These are phyloP conservation scores for Leccinum variicolor DNA, from an alignment of 768 basidiomycete genomes.

Conservation along the genomic window DNA sequence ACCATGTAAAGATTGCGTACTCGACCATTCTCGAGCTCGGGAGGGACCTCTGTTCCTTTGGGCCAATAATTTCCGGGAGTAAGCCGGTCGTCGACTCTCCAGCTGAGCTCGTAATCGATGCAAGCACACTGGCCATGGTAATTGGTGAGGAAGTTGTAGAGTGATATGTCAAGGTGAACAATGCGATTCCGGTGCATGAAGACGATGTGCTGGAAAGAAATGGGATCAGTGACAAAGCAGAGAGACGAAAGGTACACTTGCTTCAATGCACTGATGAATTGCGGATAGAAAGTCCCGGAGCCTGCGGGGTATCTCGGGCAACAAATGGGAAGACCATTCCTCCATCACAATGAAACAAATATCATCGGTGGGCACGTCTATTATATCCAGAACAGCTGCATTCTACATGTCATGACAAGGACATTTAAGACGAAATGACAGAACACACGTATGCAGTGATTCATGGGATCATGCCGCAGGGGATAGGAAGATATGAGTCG, in stretches of 20 bases:
- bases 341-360: constrained; percentile 76
- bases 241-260: constrained; percentile 19
- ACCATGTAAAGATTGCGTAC: constrained; percentile 61
- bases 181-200: constrained; percentile 69
- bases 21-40: constrained; percentile 58
- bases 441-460: constrained; percentile 72
- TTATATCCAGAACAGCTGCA: constrained; percentile 62
- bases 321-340: constrained; percentile 68
- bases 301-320: constrained; percentile 49
- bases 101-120: constrained; percentile 72
- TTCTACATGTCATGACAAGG: constrained; percentile 7
- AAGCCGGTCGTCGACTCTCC: constrained; percentile 41
- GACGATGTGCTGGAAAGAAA: constrained; percentile 48
- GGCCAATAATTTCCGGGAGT: constrained; percentile 39
- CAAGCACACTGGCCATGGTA: constrained; percentile 62
- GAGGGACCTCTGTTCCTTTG: constrained; percentile 65
- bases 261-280: constrained; percentile 69
- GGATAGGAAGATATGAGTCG: constrained; percentile 51
- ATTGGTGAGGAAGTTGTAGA: constrained; percentile 67
- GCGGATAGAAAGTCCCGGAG: constrained; percentile 51
- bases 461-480: constrained; percentile 57
- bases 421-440: neutral
- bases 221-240: neutral
- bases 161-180: constrained; percentile 71
- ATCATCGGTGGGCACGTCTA: constrained; percentile 49